phyloP scores from a whole-genome alignment of 441 rosid species.

The Hura crepitans region DNA sequence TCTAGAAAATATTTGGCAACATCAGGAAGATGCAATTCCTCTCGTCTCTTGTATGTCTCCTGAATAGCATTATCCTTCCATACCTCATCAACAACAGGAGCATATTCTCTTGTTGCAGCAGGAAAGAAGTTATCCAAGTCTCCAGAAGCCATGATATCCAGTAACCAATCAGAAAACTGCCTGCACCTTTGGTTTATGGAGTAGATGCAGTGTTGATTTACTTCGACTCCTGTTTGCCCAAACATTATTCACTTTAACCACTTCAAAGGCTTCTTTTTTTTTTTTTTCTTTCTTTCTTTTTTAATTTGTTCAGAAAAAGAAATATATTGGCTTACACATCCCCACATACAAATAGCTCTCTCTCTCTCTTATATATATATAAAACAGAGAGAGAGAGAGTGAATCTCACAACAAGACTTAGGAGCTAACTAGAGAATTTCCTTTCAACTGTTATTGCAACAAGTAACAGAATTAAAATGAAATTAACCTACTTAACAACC shows the following conservation, averaged over 20 bases:
- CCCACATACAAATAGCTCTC: neutral
- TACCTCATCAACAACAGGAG: conserved; percentile 85
- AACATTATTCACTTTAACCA: conserved; percentile 20
- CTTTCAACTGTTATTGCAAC: neutral
- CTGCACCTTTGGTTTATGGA: conserved; percentile 71
- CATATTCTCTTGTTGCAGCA: conserved; percentile 93
- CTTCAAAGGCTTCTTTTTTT: neutral
- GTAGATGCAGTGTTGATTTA: conserved; percentile 45
- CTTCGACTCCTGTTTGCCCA: conserved; percentile 26
- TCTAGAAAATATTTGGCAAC: conserved; percentile 78
- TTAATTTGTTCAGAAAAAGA: too few relatives aligned
- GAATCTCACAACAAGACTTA: neutral
- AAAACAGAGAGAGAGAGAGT: neutral
- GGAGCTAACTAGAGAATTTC: neutral
- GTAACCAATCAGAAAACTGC: conserved; percentile 94
- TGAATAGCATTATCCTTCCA: conserved; percentile 94
- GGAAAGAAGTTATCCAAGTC: conserved; percentile 92
- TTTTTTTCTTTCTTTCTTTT: neutral
- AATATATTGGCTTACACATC: neutral
- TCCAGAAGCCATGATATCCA: conserved; percentile 86
- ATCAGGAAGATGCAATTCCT: conserved; percentile 82
- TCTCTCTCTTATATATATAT: too few relatives aligned
- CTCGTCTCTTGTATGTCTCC: conserved; percentile 74
- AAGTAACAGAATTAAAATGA: neutral
- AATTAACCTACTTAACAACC: neutral